These are phyloP conservation scores for Gamarada debralockiae DNA, from an alignment of 495 filamentous ascomycete species.

Conservation along the genomic window DNA sequence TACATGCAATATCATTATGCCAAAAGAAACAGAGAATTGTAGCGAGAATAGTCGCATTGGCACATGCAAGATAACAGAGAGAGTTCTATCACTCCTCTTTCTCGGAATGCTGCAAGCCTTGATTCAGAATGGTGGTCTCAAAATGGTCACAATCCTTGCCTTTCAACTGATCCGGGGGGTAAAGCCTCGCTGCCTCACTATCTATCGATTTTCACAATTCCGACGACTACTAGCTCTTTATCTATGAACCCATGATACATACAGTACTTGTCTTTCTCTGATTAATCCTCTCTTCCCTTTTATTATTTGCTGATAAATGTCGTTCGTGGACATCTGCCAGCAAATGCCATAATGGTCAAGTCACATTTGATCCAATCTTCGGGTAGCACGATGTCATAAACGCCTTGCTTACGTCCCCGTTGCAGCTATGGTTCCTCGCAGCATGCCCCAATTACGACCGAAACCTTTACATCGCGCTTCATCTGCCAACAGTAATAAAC, in stretches of 20 bases:
- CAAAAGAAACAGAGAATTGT: too few species aligned
- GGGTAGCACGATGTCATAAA: conserved; percentile 15
- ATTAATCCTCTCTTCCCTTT: background rate
- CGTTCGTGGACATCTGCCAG: background rate
- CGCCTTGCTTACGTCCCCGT: conserved; percentile 9
- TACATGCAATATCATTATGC: too few species aligned
- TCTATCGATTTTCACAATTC: too few species aligned
- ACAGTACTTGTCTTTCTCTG: background rate
- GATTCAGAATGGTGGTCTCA: too few species aligned
- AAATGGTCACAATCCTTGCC: too few species aligned
- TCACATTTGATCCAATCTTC: background rate
- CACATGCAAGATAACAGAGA: too few species aligned
- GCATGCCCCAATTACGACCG: conserved; percentile 10
- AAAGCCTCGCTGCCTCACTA: too few species aligned
- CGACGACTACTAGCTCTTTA: background rate
- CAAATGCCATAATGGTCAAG: background rate
- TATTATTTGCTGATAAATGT: background rate
- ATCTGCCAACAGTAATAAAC: conserved; percentile 23
- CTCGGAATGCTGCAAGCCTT: too few species aligned
- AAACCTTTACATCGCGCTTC: conserved; percentile 6
- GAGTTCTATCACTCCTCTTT: too few species aligned
- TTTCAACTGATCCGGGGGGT: too few species aligned
- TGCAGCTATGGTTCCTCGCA: conserved; percentile 15
- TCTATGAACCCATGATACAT: background rate
- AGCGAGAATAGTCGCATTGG: too few species aligned